Evolutionary conservation across 2,329 filamentous ascomycete species (phyloP).

Genomic region (Iodosphaeria phyllophila): DNA sequence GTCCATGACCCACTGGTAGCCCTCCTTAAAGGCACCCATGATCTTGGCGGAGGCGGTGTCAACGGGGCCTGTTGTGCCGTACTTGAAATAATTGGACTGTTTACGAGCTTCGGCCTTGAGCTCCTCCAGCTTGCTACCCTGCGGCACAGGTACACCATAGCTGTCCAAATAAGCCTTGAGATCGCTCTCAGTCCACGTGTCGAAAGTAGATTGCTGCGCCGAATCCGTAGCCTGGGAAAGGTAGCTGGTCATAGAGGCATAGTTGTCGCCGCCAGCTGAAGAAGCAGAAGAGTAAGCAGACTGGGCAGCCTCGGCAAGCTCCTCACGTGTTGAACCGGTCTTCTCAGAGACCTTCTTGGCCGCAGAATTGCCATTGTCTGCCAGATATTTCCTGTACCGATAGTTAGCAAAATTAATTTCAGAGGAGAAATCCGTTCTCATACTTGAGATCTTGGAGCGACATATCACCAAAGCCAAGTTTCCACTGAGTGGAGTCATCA

Average conservation of each 20-base stretch:
- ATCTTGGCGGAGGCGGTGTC: slow-evolving; percentile 49
- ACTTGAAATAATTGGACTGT: slow-evolving; percentile 59
- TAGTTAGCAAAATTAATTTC: too few relatives aligned
- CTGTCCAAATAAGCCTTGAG: slow-evolving; percentile 66
- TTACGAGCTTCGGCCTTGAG: slow-evolving; percentile 52
- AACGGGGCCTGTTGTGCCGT: slow-evolving; percentile 49
- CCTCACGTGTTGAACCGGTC: slow-evolving; percentile 49
- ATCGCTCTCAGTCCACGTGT: slow-evolving; percentile 55
- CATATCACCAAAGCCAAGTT: slow-evolving; percentile 67
- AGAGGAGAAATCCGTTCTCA: too few relatives aligned
- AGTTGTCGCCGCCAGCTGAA: slow-evolving; percentile 33
- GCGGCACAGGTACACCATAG: slow-evolving; percentile 51
- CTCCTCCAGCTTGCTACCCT: slow-evolving; percentile 50
- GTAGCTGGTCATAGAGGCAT: slow-evolving; percentile 54
- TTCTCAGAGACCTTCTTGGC: slow-evolving; percentile 42
- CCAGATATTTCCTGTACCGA: slow-evolving; percentile 34
- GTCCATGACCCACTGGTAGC: slow-evolving; percentile 30
- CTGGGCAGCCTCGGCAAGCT: slow-evolving; percentile 47
- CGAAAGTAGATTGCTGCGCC: slow-evolving; percentile 48
- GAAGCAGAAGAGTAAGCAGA: slow-evolving; percentile 41
- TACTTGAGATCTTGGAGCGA: slow-evolving; percentile 52
- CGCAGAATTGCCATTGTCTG: slow-evolving; percentile 29
- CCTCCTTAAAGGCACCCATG: slow-evolving; percentile 24
- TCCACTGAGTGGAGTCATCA: slow-evolving; percentile 53
- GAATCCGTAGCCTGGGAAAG: slow-evolving; percentile 44